These are phyloP conservation scores for Paracoccidioides lutzii DNA, from an alignment of 2,329 filamentous ascomycete genomes.

Conservation along the genomic window DNA sequence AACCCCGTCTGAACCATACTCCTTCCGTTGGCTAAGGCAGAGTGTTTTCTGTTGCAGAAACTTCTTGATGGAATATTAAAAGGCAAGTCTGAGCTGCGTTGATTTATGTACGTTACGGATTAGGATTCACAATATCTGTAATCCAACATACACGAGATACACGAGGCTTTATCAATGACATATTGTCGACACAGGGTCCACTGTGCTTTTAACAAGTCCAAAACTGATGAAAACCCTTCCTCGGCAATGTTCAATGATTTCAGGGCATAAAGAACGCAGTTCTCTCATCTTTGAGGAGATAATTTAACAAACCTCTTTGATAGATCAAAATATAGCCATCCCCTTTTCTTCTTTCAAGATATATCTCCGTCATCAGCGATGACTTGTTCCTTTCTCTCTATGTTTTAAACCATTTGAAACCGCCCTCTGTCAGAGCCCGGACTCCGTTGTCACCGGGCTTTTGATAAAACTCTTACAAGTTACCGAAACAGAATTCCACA, in stretches of 20 bases:
- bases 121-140: background rate
- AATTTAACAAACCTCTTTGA: background rate
- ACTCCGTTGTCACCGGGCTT: no score
- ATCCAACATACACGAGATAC: background rate
- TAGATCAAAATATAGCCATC: no score
- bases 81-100: conserved; percentile 26
- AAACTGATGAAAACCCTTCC: background rate
- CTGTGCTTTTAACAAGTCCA: background rate
- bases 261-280: background rate
- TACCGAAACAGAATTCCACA: background rate
- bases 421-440: background rate
- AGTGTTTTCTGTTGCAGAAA: conserved; percentile 1
- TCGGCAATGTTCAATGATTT: background rate
- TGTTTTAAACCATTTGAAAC: no score
- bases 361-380: no score
- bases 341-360: no score
- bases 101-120: background rate
- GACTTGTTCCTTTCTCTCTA: no score
- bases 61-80: conserved; percentile 11
- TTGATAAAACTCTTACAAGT: background rate
- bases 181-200: background rate
- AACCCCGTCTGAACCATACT: background rate
- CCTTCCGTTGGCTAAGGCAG: background rate
- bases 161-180: no score
- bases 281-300: background rate